Evolutionary conservation across 2,329 filamentous ascomycete genomes (phyloP), one percentile per base, ranked within the genome.

Genomic region (Aspergillus viridinutans): DNA sequence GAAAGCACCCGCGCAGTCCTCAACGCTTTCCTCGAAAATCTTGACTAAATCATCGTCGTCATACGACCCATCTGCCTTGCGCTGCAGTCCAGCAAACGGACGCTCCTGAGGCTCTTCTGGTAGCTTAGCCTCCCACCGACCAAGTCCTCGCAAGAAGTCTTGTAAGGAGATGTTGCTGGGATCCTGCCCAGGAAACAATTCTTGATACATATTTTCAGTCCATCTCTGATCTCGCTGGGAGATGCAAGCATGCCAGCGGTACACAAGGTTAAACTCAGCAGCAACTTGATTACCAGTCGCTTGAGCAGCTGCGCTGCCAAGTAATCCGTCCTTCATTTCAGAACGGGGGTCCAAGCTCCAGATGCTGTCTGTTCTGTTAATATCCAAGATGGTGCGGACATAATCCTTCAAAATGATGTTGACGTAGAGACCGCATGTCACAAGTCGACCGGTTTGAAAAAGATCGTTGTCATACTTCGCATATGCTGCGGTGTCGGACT

Each of bases 231-330:
- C 86, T 23, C 80, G 78, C 60, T 80, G 75, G 3, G 82, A 85
- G 52, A 87, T 81, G 45, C 80, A 81, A 1, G 81, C 83, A 69
- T 89, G 85, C 78, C 84, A 89, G 26, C 85, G 78, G 65, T 89
- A 89, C 1, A 88, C 76, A 28, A 88, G 74, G 58, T 88, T 88
- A 72, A 89, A 89, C 68, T 89, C 85, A 3, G 84, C 85, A 45
- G 82, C 85, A 49, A 88, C 85, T 62, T 88, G 84, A 64, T 89
- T 89, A 12, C 86, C 85, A 2, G 84, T 78, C 1, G 83, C 86
- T 49, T 83, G 76, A 0, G 80, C 75, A 1, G 82, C 77, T 6
- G 79, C 79, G 25, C 80, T 72, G 3, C 72, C 70, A 53, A 75
- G 65, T 9, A 75, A 59, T 2, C 78, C 71, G 57, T 80, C 82